A percentile compares a stretch with the other conserved stretches of the same genome.
Conservation (phyloP, 129 eudicot species). For the Flaveria bidentis region DNA sequence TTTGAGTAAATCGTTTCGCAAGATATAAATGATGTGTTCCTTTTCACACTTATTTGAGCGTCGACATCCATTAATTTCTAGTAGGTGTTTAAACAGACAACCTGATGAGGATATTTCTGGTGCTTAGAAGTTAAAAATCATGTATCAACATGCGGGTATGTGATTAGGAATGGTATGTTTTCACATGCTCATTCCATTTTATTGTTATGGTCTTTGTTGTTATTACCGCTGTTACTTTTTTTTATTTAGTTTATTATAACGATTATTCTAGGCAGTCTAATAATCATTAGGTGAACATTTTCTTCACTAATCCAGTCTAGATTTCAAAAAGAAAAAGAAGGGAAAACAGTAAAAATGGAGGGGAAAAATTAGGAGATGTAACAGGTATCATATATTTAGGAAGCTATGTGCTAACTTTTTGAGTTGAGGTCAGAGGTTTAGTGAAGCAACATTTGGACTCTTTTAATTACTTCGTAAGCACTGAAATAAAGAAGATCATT, state of each 20-base stretch:
- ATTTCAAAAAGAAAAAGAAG: background rate
- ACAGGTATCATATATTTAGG: background rate
- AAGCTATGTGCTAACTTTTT: constrained; percentile 14
- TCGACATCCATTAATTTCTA: background rate
- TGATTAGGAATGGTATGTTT: background rate
- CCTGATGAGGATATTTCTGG: background rate
- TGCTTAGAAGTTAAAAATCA: background rate
- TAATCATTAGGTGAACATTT: background rate
- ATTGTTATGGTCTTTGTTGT: background rate
- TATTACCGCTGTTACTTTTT: background rate
- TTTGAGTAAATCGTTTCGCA: background rate
- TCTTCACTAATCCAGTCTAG: background rate
- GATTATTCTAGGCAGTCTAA: background rate
- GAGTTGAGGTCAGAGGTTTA: constrained; percentile 75
- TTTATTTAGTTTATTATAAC: background rate
- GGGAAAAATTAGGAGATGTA: background rate
- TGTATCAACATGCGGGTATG: background rate
- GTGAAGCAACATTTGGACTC: constrained; percentile 91
- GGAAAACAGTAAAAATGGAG: background rate
- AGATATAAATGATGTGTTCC: background rate
- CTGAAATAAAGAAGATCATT: constrained; percentile 74
- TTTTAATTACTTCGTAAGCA: constrained; percentile 70
- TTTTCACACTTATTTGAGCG: no score
- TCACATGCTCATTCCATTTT: background rate
- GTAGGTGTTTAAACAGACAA: no score